Conservation (phyloP, 768 basidiomycete species). For the Lactifluus volemus region DNA sequence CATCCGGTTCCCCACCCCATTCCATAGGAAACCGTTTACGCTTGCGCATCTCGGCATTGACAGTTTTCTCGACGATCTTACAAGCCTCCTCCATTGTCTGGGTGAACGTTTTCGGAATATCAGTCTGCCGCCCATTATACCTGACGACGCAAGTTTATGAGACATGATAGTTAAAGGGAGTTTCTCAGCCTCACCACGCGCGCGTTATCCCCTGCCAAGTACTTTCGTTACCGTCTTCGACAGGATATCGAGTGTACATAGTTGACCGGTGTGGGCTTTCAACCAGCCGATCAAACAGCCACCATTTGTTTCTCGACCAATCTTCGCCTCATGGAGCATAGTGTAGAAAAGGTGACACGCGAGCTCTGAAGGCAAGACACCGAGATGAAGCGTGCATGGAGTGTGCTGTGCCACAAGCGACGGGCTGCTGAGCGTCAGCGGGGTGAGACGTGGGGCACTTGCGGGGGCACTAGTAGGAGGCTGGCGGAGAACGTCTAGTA, state of each 20-base stretch:
- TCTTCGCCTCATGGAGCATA: conserved; percentile 51
- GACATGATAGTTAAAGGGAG: not conserved
- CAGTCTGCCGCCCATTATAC: conserved; percentile 70
- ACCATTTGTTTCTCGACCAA: conserved; percentile 78
- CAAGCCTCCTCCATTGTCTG: conserved; percentile 75
- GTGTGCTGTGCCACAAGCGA: conserved; percentile 57
- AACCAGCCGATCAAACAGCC: conserved; percentile 72
- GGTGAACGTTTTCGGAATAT: conserved; percentile 49
- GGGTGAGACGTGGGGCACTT: conserved; percentile 36
- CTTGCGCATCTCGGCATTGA: conserved; percentile 60
- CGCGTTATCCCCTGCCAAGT: conserved; percentile 66
- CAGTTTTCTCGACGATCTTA: conserved; percentile 53
- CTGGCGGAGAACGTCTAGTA: conserved; percentile 17
- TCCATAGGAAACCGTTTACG: conserved; percentile 56
- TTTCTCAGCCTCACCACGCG: conserved; percentile 45
- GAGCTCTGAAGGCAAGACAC: conserved; percentile 63
- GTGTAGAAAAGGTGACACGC: conserved; percentile 68
- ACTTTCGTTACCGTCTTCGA: conserved; percentile 30
- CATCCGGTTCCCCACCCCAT: conserved; percentile 38
- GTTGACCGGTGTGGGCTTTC: conserved; percentile 81
- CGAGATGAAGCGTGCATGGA: conserved; percentile 66
- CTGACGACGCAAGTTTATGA: conserved; percentile 28
- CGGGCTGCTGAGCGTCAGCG: conserved; percentile 54
- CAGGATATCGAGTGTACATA: conserved; percentile 51
- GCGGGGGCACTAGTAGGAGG: conserved; percentile 3